Conservation (phyloP, 2,329 filamentous ascomycete species). For the Exophiala oligosperma region DNA sequence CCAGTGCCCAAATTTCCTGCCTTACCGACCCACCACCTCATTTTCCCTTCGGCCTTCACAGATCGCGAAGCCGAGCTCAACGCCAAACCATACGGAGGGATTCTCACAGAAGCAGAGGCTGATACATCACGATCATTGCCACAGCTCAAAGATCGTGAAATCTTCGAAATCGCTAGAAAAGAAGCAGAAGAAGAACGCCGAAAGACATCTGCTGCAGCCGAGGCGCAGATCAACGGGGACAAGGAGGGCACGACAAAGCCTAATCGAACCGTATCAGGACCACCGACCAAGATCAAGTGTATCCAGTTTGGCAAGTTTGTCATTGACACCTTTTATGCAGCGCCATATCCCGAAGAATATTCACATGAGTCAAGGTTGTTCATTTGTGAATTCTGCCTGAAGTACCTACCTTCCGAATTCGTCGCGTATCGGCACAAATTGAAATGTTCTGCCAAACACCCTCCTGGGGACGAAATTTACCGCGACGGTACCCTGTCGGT, state of each 20-base stretch:
- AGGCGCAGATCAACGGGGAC: conserved; percentile 64
- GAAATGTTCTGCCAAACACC: conserved; percentile 95
- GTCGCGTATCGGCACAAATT: conserved; percentile 97
- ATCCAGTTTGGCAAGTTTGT: conserved; percentile 98
- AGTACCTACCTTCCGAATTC: conserved; percentile 99
- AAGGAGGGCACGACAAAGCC: conserved; percentile 62
- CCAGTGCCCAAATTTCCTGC: conserved; percentile 38
- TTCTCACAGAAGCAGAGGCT: conserved; percentile 82
- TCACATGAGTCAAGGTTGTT: conserved; percentile 95
- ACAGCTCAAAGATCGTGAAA: conserved; percentile 72
- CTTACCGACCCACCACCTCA: conserved; percentile 28
- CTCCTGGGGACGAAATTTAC: conserved; percentile 97
- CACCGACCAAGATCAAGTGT: conserved; percentile 95
- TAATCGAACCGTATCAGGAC: conserved; percentile 74
- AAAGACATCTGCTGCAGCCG: conserved; percentile 43
- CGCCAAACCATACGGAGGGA: conserved; percentile 92
- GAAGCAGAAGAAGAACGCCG: conserved; percentile 93
- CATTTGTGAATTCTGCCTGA: conserved; percentile 98
- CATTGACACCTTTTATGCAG: conserved; percentile 98
- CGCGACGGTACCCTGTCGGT: conserved; percentile 92
- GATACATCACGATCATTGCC: conserved; percentile 90
- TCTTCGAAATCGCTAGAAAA: conserved; percentile 86
- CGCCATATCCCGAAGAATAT: conserved; percentile 97
- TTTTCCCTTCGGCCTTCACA: conserved; percentile 66
- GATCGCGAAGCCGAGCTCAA: conserved; percentile 86